Base-by-base conservation (phyloP, 352 stramenopile genomes). In the Globisporangium orthogonon region DNA sequence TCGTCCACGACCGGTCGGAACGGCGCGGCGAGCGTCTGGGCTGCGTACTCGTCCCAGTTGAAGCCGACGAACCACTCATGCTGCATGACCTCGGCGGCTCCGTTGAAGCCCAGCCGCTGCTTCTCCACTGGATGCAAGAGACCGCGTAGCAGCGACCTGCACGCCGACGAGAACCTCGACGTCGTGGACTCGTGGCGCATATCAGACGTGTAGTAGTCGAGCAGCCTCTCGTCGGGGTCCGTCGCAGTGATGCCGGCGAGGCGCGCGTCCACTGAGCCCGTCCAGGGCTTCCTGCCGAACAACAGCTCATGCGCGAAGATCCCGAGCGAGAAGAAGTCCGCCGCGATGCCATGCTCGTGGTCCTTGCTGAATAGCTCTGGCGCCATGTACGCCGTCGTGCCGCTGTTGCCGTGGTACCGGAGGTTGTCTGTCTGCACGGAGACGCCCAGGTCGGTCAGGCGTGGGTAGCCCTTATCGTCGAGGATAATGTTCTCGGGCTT, bases 401-500 rank as follows among this genome's bases (percentile, higher is more conserved):
- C 79, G 54, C 79, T 90, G 31, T 73, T 80, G 49, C 76, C 74
- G 47, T 67, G 62, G 41, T 76, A 74, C 17, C 75, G 65, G 31
- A 88, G 54, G 0, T 68, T 54, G 9, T 67, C 65, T 0, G 58
- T 74, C 45, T 84, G 69, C n/a, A 88, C 73, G 0, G 77, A 87
- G 33, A 92, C 78, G 37, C 83, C 82, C 29, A 94, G 63, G 50
- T 94, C 83, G 4, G 83, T 89, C 11, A 94, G 56, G 9, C 77
- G 70, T 23, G 83, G 77, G 49, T 89, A 91, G 0, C 82, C 82
- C 28, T 83, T 69, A n/a, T 85, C 75, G 55, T 94, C 82, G 1
- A 94, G 70, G 35, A 95, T 86, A 18, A 95, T 74, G 55, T 95
- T 95, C 53, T 92, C 86, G 14, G 82, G 84, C 51, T 95, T 94